Evolutionary conservation across 164 flowering plant genomes (phyloP), one percentile per base, ranked within the genome.

Genomic region (Echeveria elegans): DNA sequence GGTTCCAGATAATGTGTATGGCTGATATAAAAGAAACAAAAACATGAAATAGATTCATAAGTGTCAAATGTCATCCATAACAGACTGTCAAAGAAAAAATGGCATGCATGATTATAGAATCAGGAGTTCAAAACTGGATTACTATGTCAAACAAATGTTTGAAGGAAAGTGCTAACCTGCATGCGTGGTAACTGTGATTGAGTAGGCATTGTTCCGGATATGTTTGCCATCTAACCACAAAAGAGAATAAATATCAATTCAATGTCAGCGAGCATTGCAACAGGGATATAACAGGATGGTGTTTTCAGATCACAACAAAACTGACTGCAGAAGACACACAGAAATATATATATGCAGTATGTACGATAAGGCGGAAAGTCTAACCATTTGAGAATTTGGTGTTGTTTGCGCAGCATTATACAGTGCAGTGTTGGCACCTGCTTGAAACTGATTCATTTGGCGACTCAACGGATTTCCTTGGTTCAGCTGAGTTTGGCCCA

Each of bases 381-480:
- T 78, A 94, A n/a, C 98, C 97, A 94, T 85, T 68, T 89, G 97
- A 72, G 84, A 66, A 74, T 72, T 88, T 34, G 90, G 83, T 53
- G 92, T 75, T 2, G 86, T 69, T 81, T 91, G 97, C 60, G 92
- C 95, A 71, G 95, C 85, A 80, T 78, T 90, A 74, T 84, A 94
- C 74, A 94, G 67, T 19, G 92, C 86, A 75, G 68, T 86, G 66
- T 91, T 91, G 19, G 97, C 87, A 63, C 83, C 65, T 69, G 85
- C 83, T 40, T 89, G 71, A 75, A 84, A 89, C 76, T 91, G 98
- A 75, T 80, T 77, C 66, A 93, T 68, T 61, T 92, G 96, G 56
- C 86, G 89, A 74, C 79, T 89, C 70, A 89, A 74, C 77, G 81
- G 94, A 72, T 79, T 91, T 77, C 90, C 96, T 81, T 86, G 97